A percentile compares a stretch with the other conserved stretches of the same genome.
These are phyloP conservation scores for Aquilaria sinensis DNA, from an alignment of 345 rosid genomes.

Conservation along the genomic window DNA sequence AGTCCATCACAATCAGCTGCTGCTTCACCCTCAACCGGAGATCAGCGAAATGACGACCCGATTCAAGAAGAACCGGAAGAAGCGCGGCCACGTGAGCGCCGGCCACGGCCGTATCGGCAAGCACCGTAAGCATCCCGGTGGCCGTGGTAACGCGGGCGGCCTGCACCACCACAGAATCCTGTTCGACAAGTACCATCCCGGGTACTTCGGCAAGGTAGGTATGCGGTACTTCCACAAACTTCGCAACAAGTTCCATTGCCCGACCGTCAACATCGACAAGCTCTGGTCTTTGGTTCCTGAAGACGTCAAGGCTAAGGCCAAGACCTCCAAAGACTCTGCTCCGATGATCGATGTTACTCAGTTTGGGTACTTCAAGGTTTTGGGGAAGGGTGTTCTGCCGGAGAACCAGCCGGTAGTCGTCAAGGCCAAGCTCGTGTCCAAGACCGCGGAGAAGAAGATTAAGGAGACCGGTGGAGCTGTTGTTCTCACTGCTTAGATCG, in stretches of 20 bases:
- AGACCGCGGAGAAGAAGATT: conserved; percentile 5
- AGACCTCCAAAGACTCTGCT: conserved; percentile 38
- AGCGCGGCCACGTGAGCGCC: conserved; percentile 80
- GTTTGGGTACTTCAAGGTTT: conserved; percentile 6
- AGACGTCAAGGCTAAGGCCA: conserved; percentile 39
- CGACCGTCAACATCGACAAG: conserved; percentile 72
- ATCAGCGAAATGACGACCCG: conserved; percentile 35
- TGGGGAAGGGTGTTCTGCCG: conserved; percentile 8
- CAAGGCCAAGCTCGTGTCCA: conserved; percentile 4
- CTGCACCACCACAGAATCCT: conserved; percentile 85
- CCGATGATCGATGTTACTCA: conserved; percentile 5
- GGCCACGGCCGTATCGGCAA: conserved; percentile 78
- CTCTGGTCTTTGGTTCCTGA: conserved; percentile 64
- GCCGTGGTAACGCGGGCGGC: conserved; percentile 81
- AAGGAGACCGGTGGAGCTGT: conserved; percentile 6
- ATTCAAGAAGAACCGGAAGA: conserved; percentile 80
- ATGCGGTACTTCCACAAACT: conserved; percentile 82
- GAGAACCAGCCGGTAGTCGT: conserved; percentile 1
- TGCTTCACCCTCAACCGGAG: no score
- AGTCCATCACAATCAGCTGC: no score
- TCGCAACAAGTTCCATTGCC: conserved; percentile 64
- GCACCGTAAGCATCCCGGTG: conserved; percentile 79
- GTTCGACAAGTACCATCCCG: conserved; percentile 85
- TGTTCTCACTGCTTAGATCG: conserved; percentile 2
- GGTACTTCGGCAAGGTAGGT: conserved; percentile 74